Percentiles rank a stretch among this genome's conserved stretches.
These are phyloP conservation scores for Wallacemonas collosoma DNA, from an alignment of 208 protist species.

Conservation along the genomic window DNA sequence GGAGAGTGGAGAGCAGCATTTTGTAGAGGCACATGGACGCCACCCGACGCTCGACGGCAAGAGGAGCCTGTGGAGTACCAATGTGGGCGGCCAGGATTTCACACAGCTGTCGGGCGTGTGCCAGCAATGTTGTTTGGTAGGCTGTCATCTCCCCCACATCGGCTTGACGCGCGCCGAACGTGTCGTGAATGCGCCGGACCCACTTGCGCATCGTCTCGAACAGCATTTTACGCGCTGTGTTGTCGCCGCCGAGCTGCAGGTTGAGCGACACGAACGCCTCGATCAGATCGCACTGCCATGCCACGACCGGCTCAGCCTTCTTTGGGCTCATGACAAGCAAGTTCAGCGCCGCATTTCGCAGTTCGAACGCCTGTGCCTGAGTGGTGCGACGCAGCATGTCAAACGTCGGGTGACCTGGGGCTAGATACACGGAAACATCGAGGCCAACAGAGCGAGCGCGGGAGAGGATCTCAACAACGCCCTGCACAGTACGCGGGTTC, in stretches of 20 bases:
- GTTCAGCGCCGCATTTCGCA: slow-evolving; percentile 64
- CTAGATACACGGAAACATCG: slow-evolving; percentile 56
- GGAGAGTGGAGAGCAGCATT: slow-evolving; percentile 33
- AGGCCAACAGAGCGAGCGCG: slow-evolving; percentile 60
- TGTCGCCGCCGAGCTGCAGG: slow-evolving; percentile 84
- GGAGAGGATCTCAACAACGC: slow-evolving; percentile 75
- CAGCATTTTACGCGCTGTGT: slow-evolving; percentile 63
- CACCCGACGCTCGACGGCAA: slow-evolving; percentile 68
- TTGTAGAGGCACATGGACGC: slow-evolving; percentile 55
- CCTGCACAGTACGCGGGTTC: slow-evolving; percentile 50
- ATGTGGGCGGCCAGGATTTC: slow-evolving; percentile 56
- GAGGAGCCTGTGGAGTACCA: slow-evolving; percentile 34
- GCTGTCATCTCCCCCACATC: background rate
- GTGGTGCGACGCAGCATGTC: slow-evolving; percentile 40
- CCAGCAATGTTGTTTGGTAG: slow-evolving; percentile 17
- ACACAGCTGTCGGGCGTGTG: slow-evolving; percentile 41
- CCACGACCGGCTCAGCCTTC: slow-evolving; percentile 55
- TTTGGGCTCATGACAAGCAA: slow-evolving; percentile 65
- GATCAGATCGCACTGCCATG: slow-evolving; percentile 71
- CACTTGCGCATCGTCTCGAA: slow-evolving; percentile 75
- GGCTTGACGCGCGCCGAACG: slow-evolving; percentile 9
- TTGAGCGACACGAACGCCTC: slow-evolving; percentile 80
- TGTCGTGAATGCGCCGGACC: slow-evolving; percentile 59
- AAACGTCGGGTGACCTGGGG: slow-evolving; percentile 33
- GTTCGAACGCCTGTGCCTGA: slow-evolving; percentile 59